Percentiles rank a stretch among this genome's conserved stretches.
These are phyloP conservation scores for Nidularia sp. DNA, from an alignment of 768 basidiomycete species.

Conservation along the genomic window DNA sequence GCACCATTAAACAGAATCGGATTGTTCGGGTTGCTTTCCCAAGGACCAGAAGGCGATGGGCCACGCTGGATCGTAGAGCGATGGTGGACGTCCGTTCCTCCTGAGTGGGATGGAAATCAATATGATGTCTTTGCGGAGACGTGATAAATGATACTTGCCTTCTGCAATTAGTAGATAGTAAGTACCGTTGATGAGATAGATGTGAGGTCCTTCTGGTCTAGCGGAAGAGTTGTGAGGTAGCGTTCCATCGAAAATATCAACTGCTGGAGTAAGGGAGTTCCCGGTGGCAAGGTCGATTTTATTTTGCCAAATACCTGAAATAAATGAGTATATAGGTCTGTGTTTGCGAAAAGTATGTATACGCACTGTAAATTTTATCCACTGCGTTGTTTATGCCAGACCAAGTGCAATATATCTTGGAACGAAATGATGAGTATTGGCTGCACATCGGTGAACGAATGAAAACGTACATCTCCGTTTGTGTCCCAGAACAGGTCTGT, in stretches of 20 bases:
- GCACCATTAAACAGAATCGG: conserved; percentile 36
- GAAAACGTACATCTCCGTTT: conserved; percentile 24
- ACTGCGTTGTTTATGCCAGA: conserved; percentile 32
- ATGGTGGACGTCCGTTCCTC: conserved; percentile 29
- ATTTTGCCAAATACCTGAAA: conserved; percentile 32
- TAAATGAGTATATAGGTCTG: background rate
- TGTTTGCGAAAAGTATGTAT: background rate
- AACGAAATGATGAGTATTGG: background rate
- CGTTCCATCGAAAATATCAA: conserved; percentile 31
- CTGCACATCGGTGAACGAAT: background rate
- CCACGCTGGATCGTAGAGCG: conserved; percentile 33
- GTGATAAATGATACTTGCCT: conserved; percentile 11
- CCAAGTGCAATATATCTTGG: conserved; percentile 32
- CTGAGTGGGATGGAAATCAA: conserved; percentile 9
- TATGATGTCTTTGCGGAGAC: background rate
- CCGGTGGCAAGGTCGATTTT: conserved; percentile 33
- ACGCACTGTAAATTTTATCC: conserved; percentile 34
- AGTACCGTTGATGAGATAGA: conserved; percentile 31
- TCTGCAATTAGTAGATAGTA: conserved; percentile 38
- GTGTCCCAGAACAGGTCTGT: conserved; percentile 37
- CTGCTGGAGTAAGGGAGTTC: conserved; percentile 27
- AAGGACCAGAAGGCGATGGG: conserved; percentile 32
- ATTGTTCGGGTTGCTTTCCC: conserved; percentile 34
- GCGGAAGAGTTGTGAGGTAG: conserved; percentile 27
- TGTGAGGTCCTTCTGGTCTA: conserved; percentile 37